These are phyloP conservation scores for Lentinus brumalis DNA, from an alignment of 768 basidiomycete species.

Conservation along the genomic window DNA sequence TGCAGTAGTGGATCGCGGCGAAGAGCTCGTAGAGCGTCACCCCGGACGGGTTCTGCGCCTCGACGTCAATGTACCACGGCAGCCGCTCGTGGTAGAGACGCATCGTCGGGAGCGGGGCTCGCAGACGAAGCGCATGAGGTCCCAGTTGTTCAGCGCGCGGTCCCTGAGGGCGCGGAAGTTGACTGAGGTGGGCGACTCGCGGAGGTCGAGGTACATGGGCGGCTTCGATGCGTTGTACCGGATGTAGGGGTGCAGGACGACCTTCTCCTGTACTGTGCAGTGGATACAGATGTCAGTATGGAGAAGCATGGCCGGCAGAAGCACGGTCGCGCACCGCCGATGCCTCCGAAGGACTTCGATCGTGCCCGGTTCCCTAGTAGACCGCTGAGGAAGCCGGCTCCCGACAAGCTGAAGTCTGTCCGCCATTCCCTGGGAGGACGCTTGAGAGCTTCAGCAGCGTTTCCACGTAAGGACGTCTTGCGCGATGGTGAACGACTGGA, in stretches of 20 bases:
- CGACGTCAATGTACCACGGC: conserved; percentile 71
- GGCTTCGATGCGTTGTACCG: conserved; percentile 33
- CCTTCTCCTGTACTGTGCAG: conserved; percentile 16
- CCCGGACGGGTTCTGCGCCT: conserved; percentile 46
- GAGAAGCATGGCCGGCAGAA: not conserved
- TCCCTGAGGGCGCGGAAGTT: conserved; percentile 45
- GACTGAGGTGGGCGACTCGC: conserved; percentile 40
- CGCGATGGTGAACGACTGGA: conserved; percentile 18
- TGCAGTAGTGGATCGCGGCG: conserved; percentile 43
- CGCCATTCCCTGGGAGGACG: conserved; percentile 35
- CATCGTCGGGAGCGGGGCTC: conserved; percentile 52
- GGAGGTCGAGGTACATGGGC: conserved; percentile 53
- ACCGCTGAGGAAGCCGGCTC: conserved; percentile 22
- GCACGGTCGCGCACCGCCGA: conserved; percentile 8
- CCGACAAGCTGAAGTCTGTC: conserved; percentile 34
- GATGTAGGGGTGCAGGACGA: conserved; percentile 29
- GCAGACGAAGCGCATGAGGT: conserved; percentile 57
- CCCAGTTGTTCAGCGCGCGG: conserved; percentile 45
- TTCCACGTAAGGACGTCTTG: conserved; percentile 16
- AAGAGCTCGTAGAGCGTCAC: conserved; percentile 62
- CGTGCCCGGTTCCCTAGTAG: conserved; percentile 23
- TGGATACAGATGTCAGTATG: not conserved
- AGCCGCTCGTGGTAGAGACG: conserved; percentile 57
- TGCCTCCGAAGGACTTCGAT: conserved; percentile 23
- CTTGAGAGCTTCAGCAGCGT: conserved; percentile 17